Evolutionary conservation across 208 protist species (phyloP), one percentile per base, ranked within the genome.

Genomic region (Trypanosoma melophagium): DNA sequence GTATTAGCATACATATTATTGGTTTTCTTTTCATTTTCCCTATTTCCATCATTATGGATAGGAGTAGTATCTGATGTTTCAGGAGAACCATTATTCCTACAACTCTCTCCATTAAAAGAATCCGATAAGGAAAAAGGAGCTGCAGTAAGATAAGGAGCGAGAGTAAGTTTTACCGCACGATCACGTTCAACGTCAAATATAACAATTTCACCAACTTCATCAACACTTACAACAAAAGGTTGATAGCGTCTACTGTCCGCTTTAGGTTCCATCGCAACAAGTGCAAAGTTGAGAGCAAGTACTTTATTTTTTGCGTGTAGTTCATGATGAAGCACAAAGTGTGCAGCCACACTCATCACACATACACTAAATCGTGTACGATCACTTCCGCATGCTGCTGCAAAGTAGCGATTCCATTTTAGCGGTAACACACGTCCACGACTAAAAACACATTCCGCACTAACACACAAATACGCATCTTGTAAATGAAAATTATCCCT

Each of bases 311-410:
- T 62, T 14, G 56, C 45, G 42, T 92, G 86, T 22, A 74, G 31
- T 44, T 80, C 76, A 66, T 92, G 83, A 63, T 83, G 74, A 21
- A 92, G 69, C 45, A 71, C 38, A 71, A 92, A 92, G 67, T 87
- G 80, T 3, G 76, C 83, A 0, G 69, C 71, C 19, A 72, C 80
- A 66, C 83, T 89, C 42, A 79, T 45, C n/a, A 92, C 86, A 66
- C 77, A 83, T 40, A 92, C 80, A 62, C 83, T 84, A 70, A 86
- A 85, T 17, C 62, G 71, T 0, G 71, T 76, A 3, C 76, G 77
- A 59, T 92, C 86, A 53, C 64, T 86, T 19, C 85, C 85, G 19
- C 73, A 79, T 16, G 81, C 85, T 7, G 76, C 75, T 14, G 72
- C 71, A 50, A 88, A 74, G 67, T 88, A 91, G 8, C 85, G 79